Evolutionary conservation across 2,329 filamentous ascomycete genomes (phyloP), one percentile per base, ranked within the genome.

Genomic region (Xylariaceae sp.): DNA sequence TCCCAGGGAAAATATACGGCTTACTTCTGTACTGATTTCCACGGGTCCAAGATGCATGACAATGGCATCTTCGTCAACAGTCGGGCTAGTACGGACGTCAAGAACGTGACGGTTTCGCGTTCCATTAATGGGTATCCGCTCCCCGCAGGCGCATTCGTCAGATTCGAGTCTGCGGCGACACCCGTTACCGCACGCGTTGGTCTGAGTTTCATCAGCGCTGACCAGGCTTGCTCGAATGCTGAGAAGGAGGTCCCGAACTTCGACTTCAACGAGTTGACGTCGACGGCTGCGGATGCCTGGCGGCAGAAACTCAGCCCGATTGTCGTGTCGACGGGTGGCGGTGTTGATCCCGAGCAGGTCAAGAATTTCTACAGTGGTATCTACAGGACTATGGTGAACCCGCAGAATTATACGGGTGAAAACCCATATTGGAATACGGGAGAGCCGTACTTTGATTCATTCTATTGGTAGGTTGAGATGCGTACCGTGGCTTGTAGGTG

Each of bases 391-490:
- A 83, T 89, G 81, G 83, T 90, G 61, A 87, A 83, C 55, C 88
- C 88, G 2, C 87, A 90, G 66, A 88, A 90, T 66, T 89, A 89
- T 65, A 89, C 88, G 0, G 85, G 85, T 0, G 88, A 90, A 69
- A 90, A 90, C 57, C 85, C 86, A 1, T 69, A 85, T 0, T 90
- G 87, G 86, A 65, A 80, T 1, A 86, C 81, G 48, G 76, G 76
- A 1, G 86, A 89, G 69, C 87, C 87, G 0, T 90, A 90, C 67
- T 90, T 87, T 67, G 88, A 90, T 70, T 88, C 85, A 0, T 89
- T 87, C 66, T 92, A 91, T 71, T 90, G 87, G 80, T 82, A 66
- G 75, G 59, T 9, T 35, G 50, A 9, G n/a, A 1, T 17, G 17
- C 17, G 17, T 17, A 17, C 17, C 17, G 17, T 17, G 17, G 17